Evolutionary conservation across 2,329 filamentous ascomycete species (phyloP), one percentile per base, ranked within the genome.

Genomic region (Blumeriella jaapii): DNA sequence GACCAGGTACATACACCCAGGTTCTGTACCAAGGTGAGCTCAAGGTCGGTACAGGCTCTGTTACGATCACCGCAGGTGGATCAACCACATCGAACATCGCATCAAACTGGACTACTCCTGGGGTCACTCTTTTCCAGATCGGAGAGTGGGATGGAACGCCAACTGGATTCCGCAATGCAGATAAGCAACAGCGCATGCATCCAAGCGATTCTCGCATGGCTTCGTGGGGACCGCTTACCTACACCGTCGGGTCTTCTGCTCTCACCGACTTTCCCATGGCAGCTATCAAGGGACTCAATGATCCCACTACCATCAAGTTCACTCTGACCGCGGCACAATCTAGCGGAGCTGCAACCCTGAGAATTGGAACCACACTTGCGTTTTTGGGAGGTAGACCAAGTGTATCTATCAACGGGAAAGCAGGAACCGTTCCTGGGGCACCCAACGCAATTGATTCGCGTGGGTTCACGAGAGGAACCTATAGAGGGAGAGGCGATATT

Each of bases 1-100:
- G 74, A 48, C 70, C 74, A 0, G 75, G 76, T 18, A 76, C 69
- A 0, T 80, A 80, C 57, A 78, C 71, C n/a, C 76, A 78, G 65
- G 67, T 75, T 4, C 64, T 80, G 23, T 77, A 76, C 55, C 70
- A 73, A 45, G 65, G 61, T 12, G 72, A 77, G 52, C 67, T 67
- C 50, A 61, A 65, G 41, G 68, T 75, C 6, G 69, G 67, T 5
- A 61, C 62, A 2, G 56, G 60, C 15, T 60, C 57, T 5, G 66
- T 71, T 11, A 59, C 56, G 0, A 69, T 77, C 25, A 59, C 58
- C 2, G 66, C 67, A 1, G 70, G 70, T 4, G 54, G 55, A 19
- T 61, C 62, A 1, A 62, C 62, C 0, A 64, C 60, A 3, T 61
- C 63, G 31, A 63, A 67, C 49, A 74, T 76, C 29, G 62, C 65